Conservation (phyloP, 192 early-diverging fungal species). For the Entomortierella parvispora region DNA sequence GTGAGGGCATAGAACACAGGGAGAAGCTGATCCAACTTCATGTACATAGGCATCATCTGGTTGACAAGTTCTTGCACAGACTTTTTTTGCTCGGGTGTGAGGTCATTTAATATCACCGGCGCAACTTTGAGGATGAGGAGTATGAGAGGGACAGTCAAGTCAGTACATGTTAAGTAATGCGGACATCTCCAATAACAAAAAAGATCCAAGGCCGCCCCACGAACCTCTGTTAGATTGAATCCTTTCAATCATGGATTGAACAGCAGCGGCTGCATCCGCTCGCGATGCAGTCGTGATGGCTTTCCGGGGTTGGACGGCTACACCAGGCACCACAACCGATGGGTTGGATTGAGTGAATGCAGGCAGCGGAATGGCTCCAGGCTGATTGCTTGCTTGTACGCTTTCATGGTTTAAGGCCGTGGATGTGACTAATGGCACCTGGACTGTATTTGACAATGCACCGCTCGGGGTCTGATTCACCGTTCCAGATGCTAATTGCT, state of each 20-base stretch:
- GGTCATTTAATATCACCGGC: conserved; percentile 30
- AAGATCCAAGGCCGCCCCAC: background rate
- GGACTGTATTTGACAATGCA: conserved; percentile 1
- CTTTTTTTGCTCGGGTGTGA: conserved; percentile 56
- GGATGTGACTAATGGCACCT: background rate
- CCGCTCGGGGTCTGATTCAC: conserved; percentile 7
- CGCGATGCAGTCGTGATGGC: conserved; percentile 31
- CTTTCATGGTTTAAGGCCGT: background rate
- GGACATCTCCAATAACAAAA: background rate
- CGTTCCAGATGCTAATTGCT: too few species aligned
- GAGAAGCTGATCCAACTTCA: conserved; percentile 59
- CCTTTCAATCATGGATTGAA: conserved; percentile 52
- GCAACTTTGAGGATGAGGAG: conserved; percentile 19
- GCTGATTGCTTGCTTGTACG: conserved; percentile 5
- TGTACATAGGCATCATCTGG: conserved; percentile 55
- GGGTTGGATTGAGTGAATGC: background rate
- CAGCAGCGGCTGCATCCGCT: conserved; percentile 37
- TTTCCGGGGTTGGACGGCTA: conserved; percentile 3
- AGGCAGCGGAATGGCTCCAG: background rate
- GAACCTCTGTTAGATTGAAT: conserved; percentile 52
- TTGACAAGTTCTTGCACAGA: conserved; percentile 51
- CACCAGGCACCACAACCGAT: conserved; percentile 10
- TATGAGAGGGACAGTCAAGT: background rate
- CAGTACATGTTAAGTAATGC: background rate
- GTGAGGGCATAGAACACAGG: conserved; percentile 62